Percentiles rank a stretch among this genome's conserved stretches.
These are phyloP conservation scores for Ogataea paradorogensis DNA, from an alignment of 805 yeast genomes.

Conservation along the genomic window DNA sequence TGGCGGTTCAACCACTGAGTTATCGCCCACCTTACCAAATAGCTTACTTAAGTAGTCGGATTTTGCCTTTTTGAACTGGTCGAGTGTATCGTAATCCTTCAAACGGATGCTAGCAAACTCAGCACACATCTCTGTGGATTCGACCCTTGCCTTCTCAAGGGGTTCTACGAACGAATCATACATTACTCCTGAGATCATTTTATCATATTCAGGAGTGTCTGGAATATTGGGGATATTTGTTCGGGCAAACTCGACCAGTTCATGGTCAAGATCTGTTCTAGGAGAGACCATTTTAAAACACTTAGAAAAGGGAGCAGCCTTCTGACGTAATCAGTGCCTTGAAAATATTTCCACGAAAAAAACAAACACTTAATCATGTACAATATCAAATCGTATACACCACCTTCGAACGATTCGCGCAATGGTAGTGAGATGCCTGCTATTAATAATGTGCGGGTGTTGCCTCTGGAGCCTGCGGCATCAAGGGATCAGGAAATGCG, in stretches of 20 bases:
- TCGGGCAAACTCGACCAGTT: conserved; percentile 22
- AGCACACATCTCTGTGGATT: conserved; percentile 35
- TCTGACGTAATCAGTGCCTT: neutral
- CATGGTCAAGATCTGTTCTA: conserved; percentile 5
- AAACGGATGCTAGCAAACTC: conserved; percentile 6
- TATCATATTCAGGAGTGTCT: conserved; percentile 42
- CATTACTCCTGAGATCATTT: conserved; percentile 52
- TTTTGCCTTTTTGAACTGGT: conserved; percentile 37
- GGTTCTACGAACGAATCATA: conserved; percentile 32
- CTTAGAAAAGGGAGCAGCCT: too few relatives aligned
- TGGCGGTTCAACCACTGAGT: conserved; percentile 46
- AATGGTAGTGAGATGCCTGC: conserved; percentile 7
- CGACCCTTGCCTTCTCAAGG: conserved; percentile 35
- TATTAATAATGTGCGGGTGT: conserved; percentile 15
- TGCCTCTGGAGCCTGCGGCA: conserved; percentile 33
- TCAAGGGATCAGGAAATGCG: conserved; percentile 34
- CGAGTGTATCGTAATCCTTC: conserved; percentile 16
- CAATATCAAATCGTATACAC: conserved; percentile 16
- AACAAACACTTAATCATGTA: conserved; percentile 11
- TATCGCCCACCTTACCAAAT: conserved; percentile 47
- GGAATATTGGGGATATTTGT: conserved; percentile 22
- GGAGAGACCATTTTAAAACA: neutral
- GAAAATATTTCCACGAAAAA: conserved; percentile 6
- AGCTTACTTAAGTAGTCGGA: conserved; percentile 35
- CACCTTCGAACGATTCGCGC: conserved; percentile 12